phyloP scores from a whole-genome alignment of 805 yeast species.

The Candida verbasci region DNA sequence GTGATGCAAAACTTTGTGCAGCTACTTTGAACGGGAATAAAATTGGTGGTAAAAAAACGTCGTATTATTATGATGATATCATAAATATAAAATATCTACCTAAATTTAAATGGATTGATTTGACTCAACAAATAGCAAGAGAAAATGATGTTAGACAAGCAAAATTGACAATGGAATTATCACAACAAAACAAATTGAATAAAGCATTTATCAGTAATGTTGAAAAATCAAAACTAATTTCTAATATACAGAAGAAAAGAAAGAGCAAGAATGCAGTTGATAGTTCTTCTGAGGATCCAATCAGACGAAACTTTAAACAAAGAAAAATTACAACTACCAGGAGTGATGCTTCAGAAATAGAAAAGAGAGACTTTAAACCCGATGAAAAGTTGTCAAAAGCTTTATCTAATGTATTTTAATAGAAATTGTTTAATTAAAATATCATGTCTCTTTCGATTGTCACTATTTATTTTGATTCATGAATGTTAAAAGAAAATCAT shows the following conservation, averaged over 20 bases:
- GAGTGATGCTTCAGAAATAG: constrained; percentile 51
- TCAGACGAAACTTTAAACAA: constrained; percentile 67
- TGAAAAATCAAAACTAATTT: constrained; percentile 78
- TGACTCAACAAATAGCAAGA: constrained; percentile 87
- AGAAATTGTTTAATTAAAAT: not conserved
- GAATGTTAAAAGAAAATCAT: constrained; percentile 20
- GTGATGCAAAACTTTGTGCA: constrained; percentile 86
- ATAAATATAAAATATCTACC: constrained; percentile 85
- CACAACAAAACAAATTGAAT: constrained; percentile 84
- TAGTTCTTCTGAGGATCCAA: constrained; percentile 21
- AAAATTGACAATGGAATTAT: constrained; percentile 79
- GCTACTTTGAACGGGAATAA: constrained; percentile 81
- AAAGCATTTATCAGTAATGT: constrained; percentile 79
- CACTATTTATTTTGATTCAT: constrained; percentile 4
- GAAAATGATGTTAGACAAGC: constrained; percentile 88
- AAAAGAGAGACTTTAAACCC: constrained; percentile 39
- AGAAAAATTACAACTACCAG: constrained; percentile 61
- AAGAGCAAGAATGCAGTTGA: constrained; percentile 12
- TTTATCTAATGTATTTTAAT: constrained; percentile 49
- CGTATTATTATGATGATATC: constrained; percentile 90
- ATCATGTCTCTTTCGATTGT: too few species aligned
- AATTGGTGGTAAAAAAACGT: constrained; percentile 88
- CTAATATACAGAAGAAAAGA: constrained; percentile 55
- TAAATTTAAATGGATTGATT: constrained; percentile 92
- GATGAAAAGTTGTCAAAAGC: constrained; percentile 43